Evolutionary conservation across 2,329 filamentous ascomycete genomes (phyloP).

Genomic region (Sphaerulina musiva): DNA sequence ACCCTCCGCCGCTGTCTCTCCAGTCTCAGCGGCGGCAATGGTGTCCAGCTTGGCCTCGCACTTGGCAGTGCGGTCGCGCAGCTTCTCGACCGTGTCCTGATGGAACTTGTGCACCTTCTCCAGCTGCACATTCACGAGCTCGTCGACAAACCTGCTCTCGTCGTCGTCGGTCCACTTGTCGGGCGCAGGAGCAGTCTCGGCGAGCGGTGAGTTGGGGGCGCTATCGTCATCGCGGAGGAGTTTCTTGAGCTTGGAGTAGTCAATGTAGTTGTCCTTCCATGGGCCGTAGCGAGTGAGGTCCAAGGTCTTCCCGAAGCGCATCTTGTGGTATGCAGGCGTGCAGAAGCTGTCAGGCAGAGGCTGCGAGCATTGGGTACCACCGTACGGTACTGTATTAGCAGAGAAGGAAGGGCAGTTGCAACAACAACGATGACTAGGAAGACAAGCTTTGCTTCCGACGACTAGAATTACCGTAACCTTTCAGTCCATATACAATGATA

Average conservation of each 20-base stretch:
- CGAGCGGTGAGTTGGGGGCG: constrained; percentile 41
- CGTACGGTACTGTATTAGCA: too few relatives aligned
- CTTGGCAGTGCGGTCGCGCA: constrained; percentile 72
- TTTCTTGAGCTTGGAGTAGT: constrained; percentile 87
- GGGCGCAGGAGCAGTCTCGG: constrained; percentile 47
- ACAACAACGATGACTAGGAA: too few relatives aligned
- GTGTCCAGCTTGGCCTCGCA: constrained; percentile 60
- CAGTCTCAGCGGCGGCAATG: constrained; percentile 38
- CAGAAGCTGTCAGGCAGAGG: not conserved
- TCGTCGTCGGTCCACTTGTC: constrained; percentile 84
- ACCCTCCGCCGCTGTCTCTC: constrained; percentile 29
- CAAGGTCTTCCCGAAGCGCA: constrained; percentile 92
- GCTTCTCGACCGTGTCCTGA: constrained; percentile 68
- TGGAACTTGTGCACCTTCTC: constrained; percentile 94
- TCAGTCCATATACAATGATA: too few relatives aligned
- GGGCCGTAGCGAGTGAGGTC: constrained; percentile 71
- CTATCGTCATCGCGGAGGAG: constrained; percentile 66
- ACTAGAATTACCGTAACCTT: too few relatives aligned
- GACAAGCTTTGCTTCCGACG: too few relatives aligned
- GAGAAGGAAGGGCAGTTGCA: too few relatives aligned
- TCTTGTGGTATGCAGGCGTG: constrained; percentile 35
- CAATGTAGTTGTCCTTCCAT: constrained; percentile 92
- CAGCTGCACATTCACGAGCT: constrained; percentile 87
- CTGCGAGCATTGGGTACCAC: too few relatives aligned
- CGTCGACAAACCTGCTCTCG: constrained; percentile 88